Percentiles rank a stretch among this genome's conserved stretches.
These are phyloP conservation scores for Leccinum disarticulatum DNA, from an alignment of 768 basidiomycete genomes.

Conservation along the genomic window DNA sequence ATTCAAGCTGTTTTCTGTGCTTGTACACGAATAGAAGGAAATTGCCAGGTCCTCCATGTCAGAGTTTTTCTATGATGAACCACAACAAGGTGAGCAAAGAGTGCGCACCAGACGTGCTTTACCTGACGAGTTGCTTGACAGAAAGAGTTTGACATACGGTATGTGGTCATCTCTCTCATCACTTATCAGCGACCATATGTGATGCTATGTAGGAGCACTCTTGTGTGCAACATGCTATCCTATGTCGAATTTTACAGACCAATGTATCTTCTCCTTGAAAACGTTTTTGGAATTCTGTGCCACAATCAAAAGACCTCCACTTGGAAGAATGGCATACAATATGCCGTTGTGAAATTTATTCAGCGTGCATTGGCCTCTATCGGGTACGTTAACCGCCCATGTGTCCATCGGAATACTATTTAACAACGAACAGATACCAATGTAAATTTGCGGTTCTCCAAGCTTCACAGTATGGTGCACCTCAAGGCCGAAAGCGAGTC, in stretches of 20 bases:
- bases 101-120: background rate
- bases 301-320: conserved; percentile 46
- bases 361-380: conserved; percentile 56
- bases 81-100: conserved; percentile 47
- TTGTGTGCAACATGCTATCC: conserved; percentile 69
- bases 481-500: conserved; percentile 64
- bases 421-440: conserved; percentile 48
- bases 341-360: conserved; percentile 68
- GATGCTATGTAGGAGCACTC: conserved; percentile 45
- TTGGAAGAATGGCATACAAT: conserved; percentile 41
- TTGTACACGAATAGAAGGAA: background rate
- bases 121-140: conserved; percentile 23
- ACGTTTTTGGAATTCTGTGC: conserved; percentile 61
- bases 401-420: background rate
- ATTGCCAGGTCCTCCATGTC: conserved; percentile 68
- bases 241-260: conserved; percentile 67
- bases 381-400: conserved; percentile 47
- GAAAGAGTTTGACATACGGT: conserved; percentile 64
- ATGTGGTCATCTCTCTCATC: conserved; percentile 2
- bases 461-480: conserved; percentile 69
- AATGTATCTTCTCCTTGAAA: conserved; percentile 67
- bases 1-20: background rate
- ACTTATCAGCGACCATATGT: background rate
- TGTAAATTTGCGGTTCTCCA: conserved; percentile 63
- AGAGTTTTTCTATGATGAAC: conserved; percentile 68